These are phyloP conservation scores for Krasilnikovozyma curviuscula DNA, from an alignment of 768 basidiomycete genomes.

Conservation along the genomic window DNA sequence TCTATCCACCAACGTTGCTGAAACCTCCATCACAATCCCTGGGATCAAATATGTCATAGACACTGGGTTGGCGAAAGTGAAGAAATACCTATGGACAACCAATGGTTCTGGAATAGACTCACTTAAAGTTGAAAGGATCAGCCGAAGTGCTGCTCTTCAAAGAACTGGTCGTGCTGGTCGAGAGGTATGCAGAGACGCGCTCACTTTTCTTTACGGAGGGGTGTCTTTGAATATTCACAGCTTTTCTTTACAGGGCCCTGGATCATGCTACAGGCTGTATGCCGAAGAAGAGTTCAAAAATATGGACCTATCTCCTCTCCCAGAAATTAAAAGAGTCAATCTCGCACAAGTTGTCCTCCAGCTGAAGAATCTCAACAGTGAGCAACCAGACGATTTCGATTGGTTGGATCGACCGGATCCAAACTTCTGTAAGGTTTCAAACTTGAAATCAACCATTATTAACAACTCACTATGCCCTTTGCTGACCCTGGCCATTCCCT, in stretches of 20 bases:
- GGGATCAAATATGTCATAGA: slow-evolving; percentile 91
- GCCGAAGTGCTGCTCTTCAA: slow-evolving; percentile 65
- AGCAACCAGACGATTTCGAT: slow-evolving; percentile 59
- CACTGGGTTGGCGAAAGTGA: slow-evolving; percentile 89
- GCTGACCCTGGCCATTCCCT: neutral
- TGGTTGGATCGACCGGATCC: slow-evolving; percentile 73
- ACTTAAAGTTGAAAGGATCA: slow-evolving; percentile 59
- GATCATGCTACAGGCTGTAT: slow-evolving; percentile 80
- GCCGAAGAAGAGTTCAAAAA: slow-evolving; percentile 57
- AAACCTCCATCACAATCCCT: slow-evolving; percentile 93
- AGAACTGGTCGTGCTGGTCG: slow-evolving; percentile 93
- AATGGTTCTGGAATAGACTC: slow-evolving; percentile 67
- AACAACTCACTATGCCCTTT: neutral
- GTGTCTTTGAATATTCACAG: too few species aligned
- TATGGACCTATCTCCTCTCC: slow-evolving; percentile 49
- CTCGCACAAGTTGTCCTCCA: slow-evolving; percentile 67
- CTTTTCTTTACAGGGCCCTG: slow-evolving; percentile 38
- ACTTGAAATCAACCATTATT: too few species aligned
- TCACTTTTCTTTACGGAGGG: neutral
- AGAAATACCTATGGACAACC: slow-evolving; percentile 54
- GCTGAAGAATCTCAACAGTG: slow-evolving; percentile 53
- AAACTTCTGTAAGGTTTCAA: slow-evolving; percentile 43
- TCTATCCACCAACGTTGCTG: slow-evolving; percentile 91
- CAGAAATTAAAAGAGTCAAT: slow-evolving; percentile 78
- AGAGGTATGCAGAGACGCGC: slow-evolving; percentile 36